Percentiles rank a stretch among this genome's conserved stretches.
These are phyloP conservation scores for Thymus mandschuricus DNA, from an alignment of 257 asterid species.

Conservation along the genomic window DNA sequence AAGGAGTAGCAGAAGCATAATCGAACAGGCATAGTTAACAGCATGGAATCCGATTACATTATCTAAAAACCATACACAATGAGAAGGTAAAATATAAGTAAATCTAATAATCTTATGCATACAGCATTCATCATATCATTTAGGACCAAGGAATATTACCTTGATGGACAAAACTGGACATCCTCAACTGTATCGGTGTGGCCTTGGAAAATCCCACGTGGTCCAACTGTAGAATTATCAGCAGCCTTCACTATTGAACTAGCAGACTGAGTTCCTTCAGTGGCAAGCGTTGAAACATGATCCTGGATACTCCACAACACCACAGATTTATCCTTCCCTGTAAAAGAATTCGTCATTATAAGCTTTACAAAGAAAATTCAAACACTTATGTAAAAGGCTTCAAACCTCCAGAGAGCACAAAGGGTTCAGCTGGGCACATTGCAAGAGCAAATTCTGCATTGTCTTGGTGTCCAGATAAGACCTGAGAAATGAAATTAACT, in stretches of 20 bases:
- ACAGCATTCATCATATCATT: neutral
- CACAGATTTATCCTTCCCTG: conserved; percentile 96
- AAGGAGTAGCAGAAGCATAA: conserved; percentile 11
- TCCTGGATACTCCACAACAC: conserved; percentile 98
- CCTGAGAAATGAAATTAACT: conserved; percentile 42
- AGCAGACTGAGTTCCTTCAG: conserved; percentile 58
- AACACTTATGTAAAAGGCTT: conserved; percentile 4
- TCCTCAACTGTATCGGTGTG: conserved; percentile 96
- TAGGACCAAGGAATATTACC: conserved; percentile 48
- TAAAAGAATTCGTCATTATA: conserved; percentile 27
- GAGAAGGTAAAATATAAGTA: neutral
- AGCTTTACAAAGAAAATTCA: conserved; percentile 21
- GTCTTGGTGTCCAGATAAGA: conserved; percentile 90
- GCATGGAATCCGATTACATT: neutral
- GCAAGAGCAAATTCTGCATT: conserved; percentile 99
- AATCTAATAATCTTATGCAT: neutral
- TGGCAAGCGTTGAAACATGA: conserved; percentile 81
- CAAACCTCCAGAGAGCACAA: conserved; percentile 98
- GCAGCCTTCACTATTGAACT: conserved; percentile 72
- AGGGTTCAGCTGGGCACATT: conserved; percentile 94
- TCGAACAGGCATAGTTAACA: conserved; percentile 2
- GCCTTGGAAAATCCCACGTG: conserved; percentile 90
- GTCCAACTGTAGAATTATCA: conserved; percentile 81
- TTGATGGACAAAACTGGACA: conserved; percentile 96
- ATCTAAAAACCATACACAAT: neutral